phyloP scores from a whole-genome alignment of 495 filamentous ascomycete genomes.

The Neurospora hispaniola region DNA sequence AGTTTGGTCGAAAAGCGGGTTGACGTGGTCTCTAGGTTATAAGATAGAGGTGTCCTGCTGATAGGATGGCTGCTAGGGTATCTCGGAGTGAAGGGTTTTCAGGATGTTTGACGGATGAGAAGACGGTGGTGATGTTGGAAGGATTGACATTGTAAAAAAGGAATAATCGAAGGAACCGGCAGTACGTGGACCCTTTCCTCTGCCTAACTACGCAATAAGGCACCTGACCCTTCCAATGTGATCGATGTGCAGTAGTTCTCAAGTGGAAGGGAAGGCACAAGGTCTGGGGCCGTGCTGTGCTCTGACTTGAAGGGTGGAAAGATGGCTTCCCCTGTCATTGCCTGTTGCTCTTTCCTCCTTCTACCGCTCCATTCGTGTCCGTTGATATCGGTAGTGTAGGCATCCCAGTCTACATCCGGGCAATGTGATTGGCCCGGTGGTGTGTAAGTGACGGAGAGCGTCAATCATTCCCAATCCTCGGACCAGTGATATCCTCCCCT shows the following conservation, averaged over 20 bases:
- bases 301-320: not conserved
- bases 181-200: not conserved
- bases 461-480: not conserved
- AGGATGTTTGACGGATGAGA: not conserved
- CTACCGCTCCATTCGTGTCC: not conserved
- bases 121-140: not conserved
- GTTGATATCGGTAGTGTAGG: not conserved
- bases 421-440: not conserved
- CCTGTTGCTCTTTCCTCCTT: not conserved
- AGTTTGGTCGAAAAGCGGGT: not conserved
- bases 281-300: not conserved
- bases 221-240: not conserved
- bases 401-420: not conserved
- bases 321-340: not conserved
- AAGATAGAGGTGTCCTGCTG: not conserved
- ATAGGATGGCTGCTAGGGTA: not conserved
- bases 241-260: not conserved
- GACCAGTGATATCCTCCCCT: not conserved
- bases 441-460: not conserved
- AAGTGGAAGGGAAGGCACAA: not conserved
- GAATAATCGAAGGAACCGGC: not conserved
- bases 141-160: not conserved
- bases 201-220: not conserved
- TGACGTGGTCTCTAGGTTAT: not conserved
- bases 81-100: not conserved